Percentiles rank a stretch among this genome's conserved stretches.
Conservation (phyloP, 768 basidiomycete genomes). For the Leccinum longicurvipes region DNA sequence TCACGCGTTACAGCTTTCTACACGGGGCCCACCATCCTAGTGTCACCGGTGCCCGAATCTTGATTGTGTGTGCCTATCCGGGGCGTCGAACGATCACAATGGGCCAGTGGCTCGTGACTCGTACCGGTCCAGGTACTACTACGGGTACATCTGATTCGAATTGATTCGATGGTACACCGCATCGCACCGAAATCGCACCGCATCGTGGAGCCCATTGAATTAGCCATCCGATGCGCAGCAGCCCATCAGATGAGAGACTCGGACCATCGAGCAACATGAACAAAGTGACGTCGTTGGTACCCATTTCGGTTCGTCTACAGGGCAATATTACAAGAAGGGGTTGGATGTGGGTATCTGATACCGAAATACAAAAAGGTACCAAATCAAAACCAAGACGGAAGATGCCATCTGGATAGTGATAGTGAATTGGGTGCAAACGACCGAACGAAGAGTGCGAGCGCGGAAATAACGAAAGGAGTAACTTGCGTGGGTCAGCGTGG, state of each 20-base stretch:
- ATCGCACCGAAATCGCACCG: not conserved
- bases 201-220: not conserved
- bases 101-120: not conserved
- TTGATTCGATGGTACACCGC: not conserved
- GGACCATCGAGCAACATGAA: not conserved
- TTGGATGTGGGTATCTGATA: not conserved
- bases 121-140: not conserved
- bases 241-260: not conserved
- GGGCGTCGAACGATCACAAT: not conserved
- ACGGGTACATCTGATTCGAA: not conserved
- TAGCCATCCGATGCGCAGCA: not conserved
- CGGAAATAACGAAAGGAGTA: not conserved
- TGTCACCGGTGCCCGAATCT: too few relatives aligned
- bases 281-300: not conserved
- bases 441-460: not conserved
- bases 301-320: slow-evolving; percentile 2
- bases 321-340: slow-evolving; percentile 1
- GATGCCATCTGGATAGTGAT: not conserved
- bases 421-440: not conserved
- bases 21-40: not conserved
- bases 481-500: not conserved
- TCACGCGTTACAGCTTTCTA: not conserved
- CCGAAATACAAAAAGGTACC: not conserved
- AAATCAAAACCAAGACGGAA: slow-evolving; percentile 1
- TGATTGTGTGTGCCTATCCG: too few relatives aligned